These are phyloP conservation scores for Zelopaecilomyces penicillatus DNA, from an alignment of 2,329 filamentous ascomycete genomes.

Conservation along the genomic window DNA sequence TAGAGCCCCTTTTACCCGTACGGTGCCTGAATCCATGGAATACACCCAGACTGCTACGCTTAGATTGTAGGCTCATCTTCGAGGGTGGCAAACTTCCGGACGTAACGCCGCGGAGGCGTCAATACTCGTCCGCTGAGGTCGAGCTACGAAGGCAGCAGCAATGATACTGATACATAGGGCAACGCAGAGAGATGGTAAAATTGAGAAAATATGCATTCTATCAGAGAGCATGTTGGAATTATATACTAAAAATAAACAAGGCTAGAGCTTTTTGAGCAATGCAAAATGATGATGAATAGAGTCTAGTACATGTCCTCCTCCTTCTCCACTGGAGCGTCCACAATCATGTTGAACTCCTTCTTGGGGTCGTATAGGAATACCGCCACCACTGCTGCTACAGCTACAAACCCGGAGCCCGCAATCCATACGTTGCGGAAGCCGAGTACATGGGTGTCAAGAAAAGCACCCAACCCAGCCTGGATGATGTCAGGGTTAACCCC, in stretches of 20 bases:
- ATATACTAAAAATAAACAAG: not conserved
- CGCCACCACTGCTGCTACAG: slow-evolving; percentile 15
- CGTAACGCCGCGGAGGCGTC: no score
- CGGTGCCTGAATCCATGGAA: no score
- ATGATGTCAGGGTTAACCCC: slow-evolving; percentile 21
- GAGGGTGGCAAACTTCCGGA: no score
- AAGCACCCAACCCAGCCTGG: slow-evolving; percentile 15
- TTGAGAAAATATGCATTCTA: not conserved
- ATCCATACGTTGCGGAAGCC: slow-evolving; percentile 27
- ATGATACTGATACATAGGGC: no score
- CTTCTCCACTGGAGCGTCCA: slow-evolving; percentile 28
- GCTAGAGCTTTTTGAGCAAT: not conserved
- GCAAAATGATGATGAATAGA: not conserved
- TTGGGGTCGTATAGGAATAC: slow-evolving; percentile 21
- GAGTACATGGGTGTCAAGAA: slow-evolving; percentile 19
- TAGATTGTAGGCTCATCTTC: no score
- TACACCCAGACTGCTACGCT: no score
- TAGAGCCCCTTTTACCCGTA: no score
- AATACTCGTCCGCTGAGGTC: no score
- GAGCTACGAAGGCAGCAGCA: no score
- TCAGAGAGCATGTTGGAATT: not conserved
- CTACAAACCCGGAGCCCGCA: slow-evolving; percentile 19
- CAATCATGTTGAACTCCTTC: slow-evolving; percentile 29
- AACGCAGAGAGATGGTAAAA: not conserved
- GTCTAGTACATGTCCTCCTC: slow-evolving; percentile 16